Evolutionary conservation across 2,329 filamentous ascomycete species (phyloP).

Genomic region (Verticillium nubilum): DNA sequence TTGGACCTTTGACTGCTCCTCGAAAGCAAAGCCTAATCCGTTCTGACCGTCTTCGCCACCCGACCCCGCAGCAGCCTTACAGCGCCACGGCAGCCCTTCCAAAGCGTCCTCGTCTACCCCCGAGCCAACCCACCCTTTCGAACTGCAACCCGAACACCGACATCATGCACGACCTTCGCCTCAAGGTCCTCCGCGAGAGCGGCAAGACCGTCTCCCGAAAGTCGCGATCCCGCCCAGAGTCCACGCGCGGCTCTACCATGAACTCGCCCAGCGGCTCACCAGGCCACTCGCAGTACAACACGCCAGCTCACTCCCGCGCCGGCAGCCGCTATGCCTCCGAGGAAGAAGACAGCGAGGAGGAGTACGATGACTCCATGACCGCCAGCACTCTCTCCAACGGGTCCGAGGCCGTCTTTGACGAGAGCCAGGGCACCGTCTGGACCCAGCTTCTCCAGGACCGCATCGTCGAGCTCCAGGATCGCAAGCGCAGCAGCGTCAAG

Average conservation of each 20-base stretch:
- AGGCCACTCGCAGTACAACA: slow-evolving; percentile 49
- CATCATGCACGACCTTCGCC: slow-evolving; percentile 58
- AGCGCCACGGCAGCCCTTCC: neutral
- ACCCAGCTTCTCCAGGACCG: slow-evolving; percentile 57
- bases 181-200: slow-evolving; percentile 64
- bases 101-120: neutral
- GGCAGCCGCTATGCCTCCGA: slow-evolving; percentile 60
- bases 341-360: slow-evolving; percentile 55
- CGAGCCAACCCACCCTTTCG: neutral
- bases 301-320: slow-evolving; percentile 53
- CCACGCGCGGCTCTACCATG: slow-evolving; percentile 51
- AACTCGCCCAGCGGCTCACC: slow-evolving; percentile 55
- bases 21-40: neutral
- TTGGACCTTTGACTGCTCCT: neutral
- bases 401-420: slow-evolving; percentile 49
- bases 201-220: slow-evolving; percentile 69
- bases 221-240: slow-evolving; percentile 51
- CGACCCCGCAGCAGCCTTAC: neutral
- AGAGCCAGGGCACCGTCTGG: slow-evolving; percentile 51
- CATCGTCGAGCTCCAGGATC: slow-evolving; percentile 64
- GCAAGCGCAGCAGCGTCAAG: slow-evolving; percentile 72
- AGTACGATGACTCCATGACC: slow-evolving; percentile 41
- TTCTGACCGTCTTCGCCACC: neutral
- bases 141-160: neutral
- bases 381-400: slow-evolving; percentile 34